These are phyloP conservation scores for Phialophora macrospora DNA, from an alignment of 2,329 filamentous ascomycete genomes.

Conservation along the genomic window DNA sequence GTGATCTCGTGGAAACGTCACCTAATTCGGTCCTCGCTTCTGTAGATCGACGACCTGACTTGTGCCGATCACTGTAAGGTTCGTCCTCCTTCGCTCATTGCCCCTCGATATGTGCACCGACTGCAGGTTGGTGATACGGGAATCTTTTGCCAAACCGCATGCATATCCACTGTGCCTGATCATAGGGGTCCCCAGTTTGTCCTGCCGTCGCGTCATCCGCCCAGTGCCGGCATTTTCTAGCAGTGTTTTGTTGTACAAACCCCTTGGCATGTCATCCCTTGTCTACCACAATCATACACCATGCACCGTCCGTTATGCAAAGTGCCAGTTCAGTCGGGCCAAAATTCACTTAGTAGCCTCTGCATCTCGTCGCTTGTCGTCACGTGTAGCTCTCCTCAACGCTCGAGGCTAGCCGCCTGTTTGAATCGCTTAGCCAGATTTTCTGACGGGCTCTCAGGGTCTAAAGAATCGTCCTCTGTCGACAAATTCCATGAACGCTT, in stretches of 20 bases:
- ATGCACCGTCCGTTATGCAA: constrained; percentile 19
- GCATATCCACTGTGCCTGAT: constrained; percentile 3
- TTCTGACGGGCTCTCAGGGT: constrained; percentile 56
- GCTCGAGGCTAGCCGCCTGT: constrained; percentile 51
- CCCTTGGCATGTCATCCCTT: not conserved
- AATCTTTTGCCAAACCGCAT: not conserved
- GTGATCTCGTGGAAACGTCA: constrained; percentile 9
- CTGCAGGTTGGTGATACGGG: not conserved
- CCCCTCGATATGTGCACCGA: not conserved
- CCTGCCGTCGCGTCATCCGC: constrained; percentile 5
- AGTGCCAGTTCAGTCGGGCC: constrained; percentile 10
- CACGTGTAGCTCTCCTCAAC: constrained; percentile 21
- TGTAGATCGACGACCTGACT: constrained; percentile 20
- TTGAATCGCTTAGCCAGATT: constrained; percentile 69
- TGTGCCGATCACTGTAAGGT: constrained; percentile 9
- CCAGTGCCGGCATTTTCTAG: not conserved
- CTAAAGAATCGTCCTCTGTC: constrained; percentile 47
- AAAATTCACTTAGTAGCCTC: not conserved
- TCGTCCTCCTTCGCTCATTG: constrained; percentile 2
- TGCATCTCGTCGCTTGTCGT: not conserved
- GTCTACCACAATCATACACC: not conserved
- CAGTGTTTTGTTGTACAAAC: constrained; percentile 5
- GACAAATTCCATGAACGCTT: constrained; percentile 45
- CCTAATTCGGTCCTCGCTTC: constrained; percentile 18
- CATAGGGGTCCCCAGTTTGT: not conserved